Conservation (phyloP, 2,329 filamentous ascomycete species). For the Colletotrichum gloeosporioides region DNA sequence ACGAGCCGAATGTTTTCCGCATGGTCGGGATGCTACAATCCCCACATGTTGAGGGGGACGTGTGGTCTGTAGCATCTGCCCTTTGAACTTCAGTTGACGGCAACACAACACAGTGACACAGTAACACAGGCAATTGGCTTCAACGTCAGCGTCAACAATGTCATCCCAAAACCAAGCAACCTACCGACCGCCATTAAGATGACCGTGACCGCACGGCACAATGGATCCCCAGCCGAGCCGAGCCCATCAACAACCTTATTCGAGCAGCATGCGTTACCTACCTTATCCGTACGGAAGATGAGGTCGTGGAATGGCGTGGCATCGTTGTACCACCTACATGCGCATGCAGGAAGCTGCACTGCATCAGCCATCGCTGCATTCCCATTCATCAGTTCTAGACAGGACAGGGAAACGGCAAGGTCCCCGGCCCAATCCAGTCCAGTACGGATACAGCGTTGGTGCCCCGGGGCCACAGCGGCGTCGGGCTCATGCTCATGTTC, state of each 20-base stretch:
- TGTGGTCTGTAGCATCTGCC: background rate
- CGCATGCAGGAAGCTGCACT: constrained; percentile 8
- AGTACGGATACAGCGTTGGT: background rate
- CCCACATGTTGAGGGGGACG: background rate
- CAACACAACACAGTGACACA: background rate
- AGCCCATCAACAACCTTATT: constrained; percentile 1
- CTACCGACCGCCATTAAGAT: background rate
- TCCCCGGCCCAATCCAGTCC: background rate
- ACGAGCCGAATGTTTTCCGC: background rate
- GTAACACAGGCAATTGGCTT: background rate
- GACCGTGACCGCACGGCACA: background rate
- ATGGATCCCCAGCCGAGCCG: background rate
- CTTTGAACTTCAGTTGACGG: background rate
- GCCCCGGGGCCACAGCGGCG: background rate
- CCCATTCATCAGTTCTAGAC: background rate
- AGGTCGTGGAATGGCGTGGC: background rate
- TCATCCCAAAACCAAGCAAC: background rate
- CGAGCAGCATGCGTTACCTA: background rate
- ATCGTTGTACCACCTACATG: constrained; percentile 8
- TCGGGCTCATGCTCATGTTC: background rate
- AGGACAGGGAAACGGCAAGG: background rate
- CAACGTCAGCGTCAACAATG: background rate
- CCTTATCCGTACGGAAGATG: background rate
- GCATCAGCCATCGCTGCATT: constrained; percentile 1
- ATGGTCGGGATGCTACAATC: background rate